Base-by-base conservation (phyloP, 192 early-diverging fungal genomes). In the Coemansia sp. region DNA sequence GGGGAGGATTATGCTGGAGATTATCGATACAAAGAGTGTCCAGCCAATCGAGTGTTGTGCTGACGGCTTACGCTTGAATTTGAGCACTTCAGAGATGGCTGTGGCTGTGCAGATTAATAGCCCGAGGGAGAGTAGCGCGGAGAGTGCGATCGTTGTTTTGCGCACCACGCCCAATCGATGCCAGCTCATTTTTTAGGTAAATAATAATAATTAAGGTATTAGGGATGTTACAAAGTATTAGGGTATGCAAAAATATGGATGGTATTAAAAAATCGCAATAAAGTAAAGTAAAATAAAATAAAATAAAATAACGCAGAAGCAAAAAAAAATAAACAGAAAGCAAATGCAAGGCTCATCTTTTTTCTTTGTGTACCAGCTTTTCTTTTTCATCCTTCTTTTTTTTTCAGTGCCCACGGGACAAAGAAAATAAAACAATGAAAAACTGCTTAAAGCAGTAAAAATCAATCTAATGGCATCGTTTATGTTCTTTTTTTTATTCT, bases 1-100 rank as follows among this genome's bases (percentile, higher is more conserved):
- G 14, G 70, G 69, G 7, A 72, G 57, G 6, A 52, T 17, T 7
- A 70, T 5, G 7, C 66, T 42, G 45, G 67, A 63, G 3, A 69
- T 36, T 2, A 77, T 50, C 5, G 66, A 38, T 17, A 65, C 62
- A 55, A 77, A 68, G 30, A 75, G 66, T 20, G 68, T 70, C 73
- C 73, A 75, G 2, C 73, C 73, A 20, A 6, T 59, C 67, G 38
- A 33, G 33, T 20, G 69, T 31, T 20, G 60, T 14, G 1, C 36
- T 10, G 1, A 18, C 20, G 33, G 31, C 22, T 4, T 62, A n/a
- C 7, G 36, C 36, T 25, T 16, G 57, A 61, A 56, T 16, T 30
- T 63, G 42, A 58, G 56, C 20, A 72, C 42, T 22, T 60, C 68
- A n/a, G 69, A 56, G 5, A 72, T 57, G 14, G 67, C 63, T 11